Base-by-base conservation (phyloP, 179 eudicot genomes). In the Silene vulgaris region DNA sequence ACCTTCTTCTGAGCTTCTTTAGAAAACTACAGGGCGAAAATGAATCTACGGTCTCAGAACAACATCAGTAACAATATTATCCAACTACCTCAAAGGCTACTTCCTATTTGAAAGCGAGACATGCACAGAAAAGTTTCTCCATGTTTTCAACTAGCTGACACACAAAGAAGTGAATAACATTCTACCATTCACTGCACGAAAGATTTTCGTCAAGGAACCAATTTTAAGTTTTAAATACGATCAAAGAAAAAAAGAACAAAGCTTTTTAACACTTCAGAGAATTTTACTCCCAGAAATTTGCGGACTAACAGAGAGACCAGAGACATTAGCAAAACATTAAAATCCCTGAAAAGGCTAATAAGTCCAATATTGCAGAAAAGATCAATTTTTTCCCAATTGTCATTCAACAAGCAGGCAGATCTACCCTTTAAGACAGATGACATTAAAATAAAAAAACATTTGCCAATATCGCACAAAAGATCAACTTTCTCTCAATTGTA, bases 1-100 rank as follows among this genome's bases (percentile, higher is more conserved):
- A 64, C 40, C 68, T 64, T 64, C 19, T 64, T 64, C n/a, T 26
- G 68, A 26, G 37, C 68, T 26, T 64, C 65, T 61, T 20, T 45
- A 61, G 29, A 4, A 61, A 21, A 9, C 65, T 61, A 61, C 1
- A 61, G 12, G 12, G 65, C 26, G 2, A 60, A 61, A 21, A 21
- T 20, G 26, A 21, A 8, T 8, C 65, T 61, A 6, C 0, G 65
- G 30, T 61, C 65, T 61, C 11, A 61, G 5, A 61, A 8, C 26
- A 21, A 61, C 29, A 21, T 9, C 52, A 45, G 21, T 20, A 0
- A 61, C 65, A 61, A 8, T 3, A 61, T 61, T 0, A 8, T 61
- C 29, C 12, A 0, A 61, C 0, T 60, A 5, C 1, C 65, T 61
- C 13, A 21, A 61, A 61, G 4, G 13, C 0, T 45, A 9, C 52